Evolutionary conservation across 2,329 filamentous ascomycete genomes (phyloP).

Genomic region (Lasiodiplodia sp.): DNA sequence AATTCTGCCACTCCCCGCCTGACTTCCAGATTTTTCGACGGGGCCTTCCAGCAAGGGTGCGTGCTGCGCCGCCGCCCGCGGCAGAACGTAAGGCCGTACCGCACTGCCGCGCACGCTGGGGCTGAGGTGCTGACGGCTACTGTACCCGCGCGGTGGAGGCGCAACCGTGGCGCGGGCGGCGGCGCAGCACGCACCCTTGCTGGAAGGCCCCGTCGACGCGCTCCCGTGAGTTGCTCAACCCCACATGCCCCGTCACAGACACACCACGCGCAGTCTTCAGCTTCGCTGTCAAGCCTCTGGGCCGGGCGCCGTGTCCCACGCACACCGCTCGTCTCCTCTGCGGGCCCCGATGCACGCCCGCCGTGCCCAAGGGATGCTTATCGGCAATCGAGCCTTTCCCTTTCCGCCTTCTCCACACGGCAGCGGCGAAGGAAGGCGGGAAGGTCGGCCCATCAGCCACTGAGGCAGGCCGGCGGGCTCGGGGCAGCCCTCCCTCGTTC

Average conservation of each 20-base stretch:
- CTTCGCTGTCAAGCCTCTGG: constrained; percentile 24
- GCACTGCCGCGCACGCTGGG: constrained; percentile 5
- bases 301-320: constrained; percentile 16
- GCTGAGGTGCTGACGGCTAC: not conserved
- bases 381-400: constrained; percentile 7
- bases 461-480: constrained; percentile 2
- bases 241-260: constrained; percentile 21
- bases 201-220: not conserved
- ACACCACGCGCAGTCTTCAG: constrained; percentile 21
- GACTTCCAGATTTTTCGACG: constrained; percentile 14
- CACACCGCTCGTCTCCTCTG: constrained; percentile 27
- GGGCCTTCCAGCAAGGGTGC: constrained; percentile 1
- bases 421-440: constrained; percentile 14
- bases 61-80: not conserved
- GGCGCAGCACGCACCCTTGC: constrained; percentile 5
- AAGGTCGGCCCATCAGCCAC: constrained; percentile 10
- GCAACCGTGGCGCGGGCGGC: not conserved
- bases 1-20: constrained; percentile 7
- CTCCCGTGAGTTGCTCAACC: constrained; percentile 17
- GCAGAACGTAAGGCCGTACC: constrained; percentile 13
- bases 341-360: not conserved
- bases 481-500: constrained; percentile 12
- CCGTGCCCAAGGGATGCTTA: constrained; percentile 14
- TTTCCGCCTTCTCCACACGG: constrained; percentile 14
- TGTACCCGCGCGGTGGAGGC: not conserved